Evolutionary conservation across 768 basidiomycete genomes (phyloP).

Genomic region (Boletus patriciae): DNA sequence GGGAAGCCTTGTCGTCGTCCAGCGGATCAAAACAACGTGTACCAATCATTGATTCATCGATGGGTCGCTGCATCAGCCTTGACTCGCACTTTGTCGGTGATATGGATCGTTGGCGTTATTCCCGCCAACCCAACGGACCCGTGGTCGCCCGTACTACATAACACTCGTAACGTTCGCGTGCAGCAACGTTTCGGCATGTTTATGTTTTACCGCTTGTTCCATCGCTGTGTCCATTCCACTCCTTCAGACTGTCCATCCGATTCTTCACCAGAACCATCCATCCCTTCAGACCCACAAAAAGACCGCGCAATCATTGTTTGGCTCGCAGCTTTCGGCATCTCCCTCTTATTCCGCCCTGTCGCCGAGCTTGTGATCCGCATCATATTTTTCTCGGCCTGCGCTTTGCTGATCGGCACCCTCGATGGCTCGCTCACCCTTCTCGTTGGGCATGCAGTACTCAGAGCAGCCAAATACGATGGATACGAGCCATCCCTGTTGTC

Average conservation of each 20-base stretch:
- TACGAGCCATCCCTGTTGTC: slow-evolving; percentile 9
- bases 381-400: slow-evolving; percentile 2
- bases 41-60: too few relatives aligned
- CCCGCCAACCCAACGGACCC: neutral
- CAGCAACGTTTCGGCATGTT: slow-evolving; percentile 19
- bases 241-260: neutral
- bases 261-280: neutral
- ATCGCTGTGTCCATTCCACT: neutral
- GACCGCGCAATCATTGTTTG: slow-evolving; percentile 9
- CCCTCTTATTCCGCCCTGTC: slow-evolving; percentile 11
- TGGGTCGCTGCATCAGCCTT: too few relatives aligned
- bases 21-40: neutral
- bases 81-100: too few relatives aligned
- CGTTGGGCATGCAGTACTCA: slow-evolving; percentile 16
- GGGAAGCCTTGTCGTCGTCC: neutral
- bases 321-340: slow-evolving; percentile 11
- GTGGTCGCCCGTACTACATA: neutral
- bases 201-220: slow-evolving; percentile 7
- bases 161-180: neutral
- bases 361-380: slow-evolving; percentile 10
- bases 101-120: too few relatives aligned
- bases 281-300: neutral
- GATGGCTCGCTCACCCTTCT: slow-evolving; percentile 10
- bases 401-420: slow-evolving; percentile 4
- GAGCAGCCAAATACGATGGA: slow-evolving; percentile 6